A percentile compares a stretch with the other conserved stretches of the same genome.
phyloP scores from a whole-genome alignment of 169 alveolate genomes.

The Pseudocohnilembus persalinus region DNA sequence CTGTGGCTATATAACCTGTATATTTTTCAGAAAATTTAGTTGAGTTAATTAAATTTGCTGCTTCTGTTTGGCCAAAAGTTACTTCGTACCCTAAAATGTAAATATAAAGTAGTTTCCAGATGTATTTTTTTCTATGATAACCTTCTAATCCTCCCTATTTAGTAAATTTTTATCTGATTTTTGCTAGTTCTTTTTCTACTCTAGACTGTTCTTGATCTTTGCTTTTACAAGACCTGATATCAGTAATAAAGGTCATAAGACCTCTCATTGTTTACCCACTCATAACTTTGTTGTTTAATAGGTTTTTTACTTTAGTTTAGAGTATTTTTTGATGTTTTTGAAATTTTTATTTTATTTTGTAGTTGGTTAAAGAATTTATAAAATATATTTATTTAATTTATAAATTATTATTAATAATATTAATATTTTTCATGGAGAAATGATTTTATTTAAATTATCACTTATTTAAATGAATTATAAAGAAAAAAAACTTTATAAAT shows the following conservation, averaged over 20 bases:
- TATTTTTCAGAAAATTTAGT: constrained; percentile 91
- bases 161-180: constrained; percentile 91
- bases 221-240: constrained; percentile 80
- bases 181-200: constrained; percentile 93
- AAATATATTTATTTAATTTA: no score
- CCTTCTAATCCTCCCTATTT: constrained; percentile 84
- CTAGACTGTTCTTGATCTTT: constrained; percentile 89
- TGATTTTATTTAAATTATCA: no score
- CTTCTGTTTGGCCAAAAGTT: constrained; percentile 93
- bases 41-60: constrained; percentile 90
- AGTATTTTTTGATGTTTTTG: no score
- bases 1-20: constrained; percentile 95
- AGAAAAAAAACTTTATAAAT: no score
- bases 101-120: constrained; percentile 94
- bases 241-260: constrained; percentile 88
- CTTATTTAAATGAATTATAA: no score
- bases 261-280: constrained; percentile 72
- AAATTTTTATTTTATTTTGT: no score
- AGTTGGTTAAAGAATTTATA: no score
- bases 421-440: no score
- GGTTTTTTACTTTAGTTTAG: background rate
- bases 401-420: no score
- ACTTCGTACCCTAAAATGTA: constrained; percentile 95
- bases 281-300: background rate
- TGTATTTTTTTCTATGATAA: constrained; percentile 93